A percentile compares a stretch with the other conserved stretches of the same genome.
These are phyloP conservation scores for Phytophthora tubulina DNA, from an alignment of 352 stramenopile genomes.

Conservation along the genomic window DNA sequence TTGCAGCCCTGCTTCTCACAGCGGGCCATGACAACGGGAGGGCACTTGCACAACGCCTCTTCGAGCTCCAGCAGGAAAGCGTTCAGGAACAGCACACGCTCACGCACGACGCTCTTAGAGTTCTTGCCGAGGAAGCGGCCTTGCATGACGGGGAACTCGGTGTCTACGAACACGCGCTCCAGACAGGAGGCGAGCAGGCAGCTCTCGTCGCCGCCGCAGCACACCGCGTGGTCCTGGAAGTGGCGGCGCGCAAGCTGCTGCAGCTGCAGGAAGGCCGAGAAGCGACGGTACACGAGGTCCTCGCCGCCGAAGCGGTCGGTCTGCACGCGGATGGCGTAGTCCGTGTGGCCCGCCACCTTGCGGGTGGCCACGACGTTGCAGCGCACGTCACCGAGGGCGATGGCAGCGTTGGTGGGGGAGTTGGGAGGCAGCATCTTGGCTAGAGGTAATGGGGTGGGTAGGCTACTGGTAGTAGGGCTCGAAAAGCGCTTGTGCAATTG, in stretches of 20 bases:
- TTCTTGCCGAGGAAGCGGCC: constrained; percentile 83
- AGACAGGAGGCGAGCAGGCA: constrained; percentile 80
- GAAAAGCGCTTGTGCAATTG: constrained; percentile 15
- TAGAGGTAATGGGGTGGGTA: background rate
- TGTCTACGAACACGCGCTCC: constrained; percentile 71
- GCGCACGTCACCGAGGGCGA: constrained; percentile 65
- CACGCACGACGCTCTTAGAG: constrained; percentile 79
- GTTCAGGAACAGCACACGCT: constrained; percentile 84
- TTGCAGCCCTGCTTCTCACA: constrained; percentile 88
- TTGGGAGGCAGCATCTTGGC: constrained; percentile 45
- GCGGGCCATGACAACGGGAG: constrained; percentile 71
- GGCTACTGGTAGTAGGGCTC: background rate
- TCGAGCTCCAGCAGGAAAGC: constrained; percentile 83
- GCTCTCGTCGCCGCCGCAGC: constrained; percentile 71
- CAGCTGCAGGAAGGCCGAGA: constrained; percentile 88
- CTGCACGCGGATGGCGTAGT: constrained; percentile 87
- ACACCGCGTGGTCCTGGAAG: constrained; percentile 69
- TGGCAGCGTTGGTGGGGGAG: constrained; percentile 32
- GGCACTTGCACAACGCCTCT: constrained; percentile 82
- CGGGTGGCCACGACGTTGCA: constrained; percentile 77
- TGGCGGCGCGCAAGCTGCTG: constrained; percentile 77
- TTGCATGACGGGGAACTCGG: constrained; percentile 81
- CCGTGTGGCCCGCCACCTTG: constrained; percentile 82
- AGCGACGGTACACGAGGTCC: constrained; percentile 84
- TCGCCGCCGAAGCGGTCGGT: constrained; percentile 62